A percentile compares a stretch with the other conserved stretches of the same genome.
Conservation (phyloP, 208 protist species). For the Trypanosoma brucei region DNA sequence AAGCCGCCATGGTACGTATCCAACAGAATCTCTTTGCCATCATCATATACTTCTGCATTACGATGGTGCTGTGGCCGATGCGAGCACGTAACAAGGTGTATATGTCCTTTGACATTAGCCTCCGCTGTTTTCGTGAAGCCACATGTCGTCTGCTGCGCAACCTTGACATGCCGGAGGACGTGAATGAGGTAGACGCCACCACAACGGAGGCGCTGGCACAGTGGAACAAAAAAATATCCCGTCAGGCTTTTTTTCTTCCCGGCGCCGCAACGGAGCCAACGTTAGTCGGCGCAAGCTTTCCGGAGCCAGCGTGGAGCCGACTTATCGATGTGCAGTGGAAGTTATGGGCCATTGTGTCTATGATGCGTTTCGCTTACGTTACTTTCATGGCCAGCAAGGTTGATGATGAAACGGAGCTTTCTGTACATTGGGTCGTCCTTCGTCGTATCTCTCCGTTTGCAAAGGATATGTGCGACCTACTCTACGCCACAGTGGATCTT, state of each 20-base stretch:
- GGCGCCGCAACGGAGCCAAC: conserved; percentile 82
- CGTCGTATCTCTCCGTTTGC: conserved; percentile 80
- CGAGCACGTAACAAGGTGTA: conserved; percentile 64
- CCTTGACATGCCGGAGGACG: conserved; percentile 83
- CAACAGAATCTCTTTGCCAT: conserved; percentile 90
- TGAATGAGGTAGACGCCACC: conserved; percentile 58
- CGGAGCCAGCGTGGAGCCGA: conserved; percentile 60
- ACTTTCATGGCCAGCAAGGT: conserved; percentile 83
- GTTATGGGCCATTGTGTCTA: conserved; percentile 64
- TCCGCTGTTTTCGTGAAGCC: conserved; percentile 80
- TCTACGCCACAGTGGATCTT: conserved; percentile 77
- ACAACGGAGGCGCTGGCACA: conserved; percentile 61
- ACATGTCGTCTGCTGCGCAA: conserved; percentile 74
- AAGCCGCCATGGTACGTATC: conserved; percentile 86
- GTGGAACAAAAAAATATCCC: conserved; percentile 64
- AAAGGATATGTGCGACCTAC: conserved; percentile 75
- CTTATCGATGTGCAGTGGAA: conserved; percentile 70
- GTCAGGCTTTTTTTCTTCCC: conserved; percentile 61
- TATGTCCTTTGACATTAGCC: conserved; percentile 77
- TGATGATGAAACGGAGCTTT: conserved; percentile 47
- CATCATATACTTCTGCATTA: conserved; percentile 87
- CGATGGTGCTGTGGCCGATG: conserved; percentile 80
- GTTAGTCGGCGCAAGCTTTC: conserved; percentile 72
- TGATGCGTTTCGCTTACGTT: conserved; percentile 86
- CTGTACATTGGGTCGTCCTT: conserved; percentile 88